These are phyloP conservation scores for Tothia fuscella DNA, from an alignment of 2,329 filamentous ascomycete genomes.

Conservation along the genomic window DNA sequence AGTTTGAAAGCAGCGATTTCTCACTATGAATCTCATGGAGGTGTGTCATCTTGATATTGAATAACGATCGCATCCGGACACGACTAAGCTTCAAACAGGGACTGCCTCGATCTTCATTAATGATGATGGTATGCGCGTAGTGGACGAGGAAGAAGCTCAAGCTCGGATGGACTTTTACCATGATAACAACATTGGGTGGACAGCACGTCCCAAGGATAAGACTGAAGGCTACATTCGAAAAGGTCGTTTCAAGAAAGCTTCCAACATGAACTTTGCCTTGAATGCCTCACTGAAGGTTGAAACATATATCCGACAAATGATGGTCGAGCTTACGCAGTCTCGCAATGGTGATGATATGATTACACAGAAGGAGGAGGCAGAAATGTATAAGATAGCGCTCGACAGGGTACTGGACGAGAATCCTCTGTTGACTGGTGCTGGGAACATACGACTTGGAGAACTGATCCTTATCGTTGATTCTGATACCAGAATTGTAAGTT, in stretches of 20 bases:
- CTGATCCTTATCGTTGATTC: slow-evolving; percentile 47
- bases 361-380: slow-evolving; percentile 20
- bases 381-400: background rate
- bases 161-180: slow-evolving; percentile 8
- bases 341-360: background rate
- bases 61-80: too few species aligned
- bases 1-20: slow-evolving; percentile 8
- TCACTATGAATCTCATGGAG: slow-evolving; percentile 9
- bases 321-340: background rate
- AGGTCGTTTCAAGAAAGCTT: slow-evolving; percentile 49
- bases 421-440: slow-evolving; percentile 55
- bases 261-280: slow-evolving; percentile 61
- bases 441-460: slow-evolving; percentile 63
- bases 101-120: slow-evolving; percentile 11
- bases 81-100: background rate
- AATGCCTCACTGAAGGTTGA: slow-evolving; percentile 58
- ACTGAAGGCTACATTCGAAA: slow-evolving; percentile 2
- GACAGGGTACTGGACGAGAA: background rate
- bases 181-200: slow-evolving; percentile 11
- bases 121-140: slow-evolving; percentile 9
- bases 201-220: slow-evolving; percentile 6
- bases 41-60: too few species aligned
- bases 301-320: slow-evolving; percentile 24
- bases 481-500: slow-evolving; percentile 12
- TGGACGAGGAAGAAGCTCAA: slow-evolving; percentile 1